Evolutionary conservation across 345 rosid species (phyloP), one percentile per base, ranked within the genome.

Genomic region (Boechera divaricarpa): DNA sequence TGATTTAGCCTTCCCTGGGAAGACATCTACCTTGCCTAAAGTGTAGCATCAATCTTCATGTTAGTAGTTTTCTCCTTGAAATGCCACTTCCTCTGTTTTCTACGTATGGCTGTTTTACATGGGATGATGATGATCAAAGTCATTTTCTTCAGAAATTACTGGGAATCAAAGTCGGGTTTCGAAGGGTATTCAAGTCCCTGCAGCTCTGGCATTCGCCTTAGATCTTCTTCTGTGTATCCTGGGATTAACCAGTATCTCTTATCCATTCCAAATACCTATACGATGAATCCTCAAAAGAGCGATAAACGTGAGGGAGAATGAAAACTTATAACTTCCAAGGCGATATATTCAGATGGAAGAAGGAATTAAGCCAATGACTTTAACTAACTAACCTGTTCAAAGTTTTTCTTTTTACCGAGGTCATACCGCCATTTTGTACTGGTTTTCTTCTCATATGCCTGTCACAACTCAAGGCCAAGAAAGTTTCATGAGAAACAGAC

Each of bases 361-460:
- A 29, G 44, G 66, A 29, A 28, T 29, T 4, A 48, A 35, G 36
- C 26, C 29, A 69, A 15, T 31, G 54, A 36, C 18, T 39, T 42
- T 2, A 47, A 29, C 52, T 67, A 29, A 38, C 73, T 56, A 36
- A 87, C 99, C 96, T 96, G 99, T 77, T 92, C 97, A 72, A 96
- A 91, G 75, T 96, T 96, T 80, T 80, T 91, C 86, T 81, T 91
- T 60, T 89, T 83, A 57, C 99, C 99, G 49, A 96, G 92, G 75
- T 96, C 99, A 78, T 91, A 96, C 41, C 88, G 93, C 99, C 99
- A 96, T 74, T 87, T 93, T 59, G 91, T 82, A 55, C 88, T 84
- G 64, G 87, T 88, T 78, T 91, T 95, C 93, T 95, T 95, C 85
- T 95, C 99, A 82, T 92, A 96, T 70, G 98, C 99, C 99, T 96